Conservation (phyloP, 805 yeast genomes). For the Lipomyces sp. region DNA sequence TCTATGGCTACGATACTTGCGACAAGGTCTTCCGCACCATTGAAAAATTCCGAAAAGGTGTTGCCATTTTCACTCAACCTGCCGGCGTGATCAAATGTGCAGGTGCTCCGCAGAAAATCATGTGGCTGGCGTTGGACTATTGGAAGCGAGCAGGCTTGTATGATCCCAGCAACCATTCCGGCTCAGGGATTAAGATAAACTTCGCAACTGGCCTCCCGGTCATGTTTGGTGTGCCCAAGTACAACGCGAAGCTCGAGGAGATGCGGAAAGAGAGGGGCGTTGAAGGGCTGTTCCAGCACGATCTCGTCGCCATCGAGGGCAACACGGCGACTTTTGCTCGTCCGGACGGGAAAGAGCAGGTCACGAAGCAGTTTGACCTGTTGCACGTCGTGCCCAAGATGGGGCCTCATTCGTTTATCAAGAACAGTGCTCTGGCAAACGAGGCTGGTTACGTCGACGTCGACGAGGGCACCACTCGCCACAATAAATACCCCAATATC, state of each 20-base stretch:
- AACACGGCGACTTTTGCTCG: neutral
- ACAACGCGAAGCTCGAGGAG: neutral
- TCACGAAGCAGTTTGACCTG: neutral
- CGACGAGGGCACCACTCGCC: neutral
- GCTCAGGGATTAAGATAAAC: neutral
- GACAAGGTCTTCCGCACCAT: neutral
- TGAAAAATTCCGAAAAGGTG: neutral
- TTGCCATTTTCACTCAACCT: neutral
- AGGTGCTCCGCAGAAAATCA: neutral
- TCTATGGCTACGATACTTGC: neutral
- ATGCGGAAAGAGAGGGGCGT: neutral
- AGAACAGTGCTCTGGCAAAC: neutral
- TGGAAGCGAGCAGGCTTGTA: neutral
- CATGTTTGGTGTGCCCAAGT: slow-evolving; percentile 1
- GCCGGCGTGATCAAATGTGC: neutral
- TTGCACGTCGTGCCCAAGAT: slow-evolving; percentile 1
- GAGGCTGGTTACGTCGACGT: neutral
- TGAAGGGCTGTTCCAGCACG: neutral
- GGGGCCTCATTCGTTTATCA: neutral
- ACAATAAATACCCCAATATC: neutral
- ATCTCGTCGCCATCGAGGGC: neutral
- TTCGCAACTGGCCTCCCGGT: neutral
- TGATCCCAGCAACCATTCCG: slow-evolving; percentile 1
- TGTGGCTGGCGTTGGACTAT: neutral
- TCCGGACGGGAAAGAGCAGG: neutral